Evolutionary conservation across 1,139 yeast genomes (phyloP).

Genomic region (Saccharomyces hybrid): DNA sequence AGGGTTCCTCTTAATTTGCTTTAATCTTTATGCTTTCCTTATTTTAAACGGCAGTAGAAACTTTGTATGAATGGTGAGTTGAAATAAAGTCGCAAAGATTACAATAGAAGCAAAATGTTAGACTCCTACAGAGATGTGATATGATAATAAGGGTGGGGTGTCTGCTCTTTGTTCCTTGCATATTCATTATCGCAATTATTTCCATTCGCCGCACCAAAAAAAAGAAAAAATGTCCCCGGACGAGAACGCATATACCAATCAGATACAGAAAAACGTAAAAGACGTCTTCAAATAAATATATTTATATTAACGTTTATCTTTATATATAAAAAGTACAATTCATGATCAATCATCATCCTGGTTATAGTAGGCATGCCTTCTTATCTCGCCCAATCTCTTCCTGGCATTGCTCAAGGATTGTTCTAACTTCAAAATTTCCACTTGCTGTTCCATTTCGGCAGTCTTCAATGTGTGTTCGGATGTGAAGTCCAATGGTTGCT

Average conservation of each 20-base stretch:
- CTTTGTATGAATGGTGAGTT: background rate
- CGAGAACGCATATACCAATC: background rate
- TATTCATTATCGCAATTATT: background rate
- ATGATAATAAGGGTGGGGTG: background rate
- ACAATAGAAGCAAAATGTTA: background rate
- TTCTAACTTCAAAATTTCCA: constrained; percentile 77
- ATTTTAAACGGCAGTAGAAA: background rate
- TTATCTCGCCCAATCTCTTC: constrained; percentile 75
- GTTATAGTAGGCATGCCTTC: constrained; percentile 42
- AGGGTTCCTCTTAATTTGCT: background rate
- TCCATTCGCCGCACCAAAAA: background rate
- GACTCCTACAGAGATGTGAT: background rate
- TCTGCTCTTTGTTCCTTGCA: background rate
- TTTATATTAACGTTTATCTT: background rate
- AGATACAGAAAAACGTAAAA: background rate
- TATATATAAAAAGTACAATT: constrained; percentile 2
- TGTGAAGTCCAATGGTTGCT: constrained; percentile 55
- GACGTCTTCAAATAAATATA: background rate
- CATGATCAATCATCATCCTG: constrained; percentile 7
- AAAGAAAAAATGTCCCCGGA: background rate
- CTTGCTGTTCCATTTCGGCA: constrained; percentile 90
- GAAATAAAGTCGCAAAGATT: background rate
- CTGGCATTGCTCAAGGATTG: constrained; percentile 49
- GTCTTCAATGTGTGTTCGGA: constrained; percentile 81
- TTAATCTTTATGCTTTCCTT: background rate